Evolutionary conservation across 768 basidiomycete species (phyloP), one percentile per base, ranked within the genome.

Genomic region (Leccinum arenicola): DNA sequence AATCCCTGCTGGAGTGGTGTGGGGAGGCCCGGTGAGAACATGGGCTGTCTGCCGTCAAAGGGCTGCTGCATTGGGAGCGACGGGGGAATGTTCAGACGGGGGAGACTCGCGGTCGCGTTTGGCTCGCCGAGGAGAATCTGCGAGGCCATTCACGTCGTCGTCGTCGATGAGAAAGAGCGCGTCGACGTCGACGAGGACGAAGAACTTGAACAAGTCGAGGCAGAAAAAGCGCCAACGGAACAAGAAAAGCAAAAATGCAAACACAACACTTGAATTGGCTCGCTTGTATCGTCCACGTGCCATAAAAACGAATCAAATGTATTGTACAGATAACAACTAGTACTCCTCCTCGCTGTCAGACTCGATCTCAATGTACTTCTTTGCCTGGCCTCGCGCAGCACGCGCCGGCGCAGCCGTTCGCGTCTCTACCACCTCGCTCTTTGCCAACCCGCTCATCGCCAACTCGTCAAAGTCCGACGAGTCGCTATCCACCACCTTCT

Each of bases 21-120:
- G 36, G 84, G 87, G 45, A 88, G 73, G 48, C 80, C 82, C 7
- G 89, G 87, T 6, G 89, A 88, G 70, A 79, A 89, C 64, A 87
- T 72, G 53, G 77, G 77, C 61, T 79, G 82, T 63, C 72, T 66
- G 52, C 75, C 68, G 35, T 74, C 77, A 58, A 78, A 78, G 19
- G 82, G 84, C 66, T 85, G 88, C 64, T 85, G 88, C 63, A 80
- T 71, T 68, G 72, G 75, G 66, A 86, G 77, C 50, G 75, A 70
- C 27, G 82, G 79, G 5, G 82, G 81, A 47, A 89, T 81, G 66
- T 76, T 81, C 56, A 91, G 81, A 53, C 83, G 77, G 10, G 82
- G 81, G 40, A 84, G 79, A 59, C 9, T 40, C 40, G 40, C 9
- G 2, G 0, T 9, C 43, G 43, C 43, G 43, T 43, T 10, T 19